These are phyloP conservation scores for Spathaspora sp. DNA, from an alignment of 1,139 yeast genomes.

Conservation along the genomic window DNA sequence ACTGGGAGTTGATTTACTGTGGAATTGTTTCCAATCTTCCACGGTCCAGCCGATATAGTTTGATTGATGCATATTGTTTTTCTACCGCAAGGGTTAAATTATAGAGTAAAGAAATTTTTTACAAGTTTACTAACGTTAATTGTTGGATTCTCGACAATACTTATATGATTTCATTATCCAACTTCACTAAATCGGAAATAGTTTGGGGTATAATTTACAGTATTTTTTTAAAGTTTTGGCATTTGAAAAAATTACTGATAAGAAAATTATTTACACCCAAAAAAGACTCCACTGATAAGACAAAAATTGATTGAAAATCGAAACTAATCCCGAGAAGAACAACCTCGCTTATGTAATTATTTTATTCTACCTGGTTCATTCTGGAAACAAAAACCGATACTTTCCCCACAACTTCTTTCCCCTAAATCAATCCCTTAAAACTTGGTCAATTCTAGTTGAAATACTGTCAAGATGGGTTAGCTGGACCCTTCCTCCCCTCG, in stretches of 20 bases:
- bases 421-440: not conserved
- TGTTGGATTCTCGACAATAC: not conserved
- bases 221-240: not conserved
- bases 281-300: not conserved
- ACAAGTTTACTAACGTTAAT: not conserved
- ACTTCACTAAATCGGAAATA: not conserved
- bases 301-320: not conserved
- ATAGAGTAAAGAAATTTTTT: not conserved
- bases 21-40: slow-evolving; percentile 69
- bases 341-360: not conserved
- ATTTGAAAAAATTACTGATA: not conserved
- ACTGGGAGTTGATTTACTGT: slow-evolving; percentile 59
- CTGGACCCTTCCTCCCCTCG: not conserved
- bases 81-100: not conserved
- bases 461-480: no score
- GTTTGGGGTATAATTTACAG: not conserved
- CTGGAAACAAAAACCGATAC: not conserved
- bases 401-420: not conserved
- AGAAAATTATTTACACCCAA: not conserved
- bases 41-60: slow-evolving; percentile 38
- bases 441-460: no score
- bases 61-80: not conserved
- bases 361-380: not conserved
- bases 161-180: not conserved
- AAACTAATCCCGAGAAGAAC: not conserved